Evolutionary conservation across 106 monocot species (phyloP).

Genomic region (Apostasia ramifera): DNA sequence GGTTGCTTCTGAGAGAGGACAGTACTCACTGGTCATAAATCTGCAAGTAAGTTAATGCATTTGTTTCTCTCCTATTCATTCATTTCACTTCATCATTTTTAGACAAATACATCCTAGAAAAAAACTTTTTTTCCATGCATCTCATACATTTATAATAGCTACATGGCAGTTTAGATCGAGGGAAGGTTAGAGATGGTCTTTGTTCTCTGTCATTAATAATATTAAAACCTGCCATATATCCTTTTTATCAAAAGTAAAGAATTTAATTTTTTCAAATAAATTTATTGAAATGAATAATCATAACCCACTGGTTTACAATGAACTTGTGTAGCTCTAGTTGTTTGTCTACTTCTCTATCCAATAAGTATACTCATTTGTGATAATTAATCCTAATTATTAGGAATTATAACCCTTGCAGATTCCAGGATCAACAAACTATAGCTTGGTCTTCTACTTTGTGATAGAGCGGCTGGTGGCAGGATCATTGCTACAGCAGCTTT

Average conservation of each 20-base stretch:
- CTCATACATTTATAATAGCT: too few species aligned
- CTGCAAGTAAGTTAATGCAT: slow-evolving; percentile 55
- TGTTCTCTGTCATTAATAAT: too few species aligned
- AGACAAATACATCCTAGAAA: not conserved
- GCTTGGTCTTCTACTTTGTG: slow-evolving; percentile 93
- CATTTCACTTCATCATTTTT: not conserved
- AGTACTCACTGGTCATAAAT: slow-evolving; percentile 69
- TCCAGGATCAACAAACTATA: slow-evolving; percentile 79
- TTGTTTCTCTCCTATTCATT: not conserved
- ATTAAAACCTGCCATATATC: too few species aligned
- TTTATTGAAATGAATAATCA: too few species aligned
- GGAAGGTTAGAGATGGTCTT: too few species aligned
- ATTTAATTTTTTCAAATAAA: too few species aligned
- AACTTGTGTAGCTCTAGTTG: not conserved
- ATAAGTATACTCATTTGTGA: not conserved
- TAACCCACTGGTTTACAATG: too few species aligned
- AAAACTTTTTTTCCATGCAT: not conserved
- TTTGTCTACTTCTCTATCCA: not conserved
- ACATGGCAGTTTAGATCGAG: too few species aligned
- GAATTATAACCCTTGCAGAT: slow-evolving; percentile 40
- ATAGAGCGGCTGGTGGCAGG: slow-evolving; percentile 47
- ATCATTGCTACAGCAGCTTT: slow-evolving; percentile 70
- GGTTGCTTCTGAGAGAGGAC: slow-evolving; percentile 83
- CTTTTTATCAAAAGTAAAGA: too few species aligned
- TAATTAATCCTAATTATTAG: too few species aligned